Percentiles rank a stretch among this genome's conserved stretches.
phyloP scores from a whole-genome alignment of 2,329 filamentous ascomycete species.

The Lecanosticta acicola region DNA sequence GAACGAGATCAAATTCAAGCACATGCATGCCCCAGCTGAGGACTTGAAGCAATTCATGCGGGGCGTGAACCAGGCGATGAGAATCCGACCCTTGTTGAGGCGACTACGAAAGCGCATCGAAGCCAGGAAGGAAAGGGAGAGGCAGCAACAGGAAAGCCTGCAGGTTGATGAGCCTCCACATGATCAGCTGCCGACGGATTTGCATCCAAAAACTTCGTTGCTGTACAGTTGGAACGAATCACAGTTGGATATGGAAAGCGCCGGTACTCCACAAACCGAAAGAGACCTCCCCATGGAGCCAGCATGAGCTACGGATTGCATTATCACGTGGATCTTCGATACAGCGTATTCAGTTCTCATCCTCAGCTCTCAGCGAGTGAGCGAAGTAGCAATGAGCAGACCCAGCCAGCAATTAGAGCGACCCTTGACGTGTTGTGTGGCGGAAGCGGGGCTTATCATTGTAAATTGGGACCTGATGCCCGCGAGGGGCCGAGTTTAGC shows the following conservation, averaged over 20 bases:
- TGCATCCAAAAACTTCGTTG: too few species aligned
- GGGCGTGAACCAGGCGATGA: constrained; percentile 5
- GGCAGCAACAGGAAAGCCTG: background rate
- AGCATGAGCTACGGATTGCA: too few species aligned
- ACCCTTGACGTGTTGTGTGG: too few species aligned
- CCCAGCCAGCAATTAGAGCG: too few species aligned
- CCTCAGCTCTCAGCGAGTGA: too few species aligned
- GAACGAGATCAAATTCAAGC: constrained; percentile 6
- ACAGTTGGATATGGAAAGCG: background rate
- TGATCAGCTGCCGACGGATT: too few species aligned
- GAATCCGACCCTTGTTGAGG: constrained; percentile 4
- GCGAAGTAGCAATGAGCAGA: too few species aligned
- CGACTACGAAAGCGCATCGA: constrained; percentile 3
- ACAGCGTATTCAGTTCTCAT: too few species aligned
- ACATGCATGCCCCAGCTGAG: constrained; percentile 6
- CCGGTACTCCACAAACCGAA: background rate
- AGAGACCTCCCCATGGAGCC: background rate
- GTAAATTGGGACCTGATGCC: too few species aligned
- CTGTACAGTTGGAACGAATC: background rate
- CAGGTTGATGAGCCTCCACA: background rate
- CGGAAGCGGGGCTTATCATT: too few species aligned
- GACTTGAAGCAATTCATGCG: constrained; percentile 9
- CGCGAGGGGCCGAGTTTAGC: too few species aligned
- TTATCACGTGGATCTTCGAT: too few species aligned
- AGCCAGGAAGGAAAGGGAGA: background rate